Evolutionary conservation across 75 land plant genomes (phyloP), one percentile per base, ranked within the genome.

Genomic region (Isoetes taiwanensis): DNA sequence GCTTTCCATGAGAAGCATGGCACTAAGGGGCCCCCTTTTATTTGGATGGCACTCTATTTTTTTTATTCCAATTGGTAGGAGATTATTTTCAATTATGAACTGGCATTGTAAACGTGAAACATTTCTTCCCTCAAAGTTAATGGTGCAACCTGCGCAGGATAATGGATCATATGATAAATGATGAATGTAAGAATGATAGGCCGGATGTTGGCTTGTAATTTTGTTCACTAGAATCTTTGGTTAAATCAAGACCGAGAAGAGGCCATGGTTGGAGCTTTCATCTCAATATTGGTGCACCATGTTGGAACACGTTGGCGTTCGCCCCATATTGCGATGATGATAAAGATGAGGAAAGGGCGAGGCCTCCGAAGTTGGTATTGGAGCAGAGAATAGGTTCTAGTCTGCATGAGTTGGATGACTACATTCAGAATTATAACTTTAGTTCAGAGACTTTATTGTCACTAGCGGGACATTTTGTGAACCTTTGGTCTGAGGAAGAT

Each of bases 221-320:
- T 73, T 65, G 43, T 52, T 73, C 39, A 33, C 61, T 2, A 62
- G 73, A 43, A 62, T 73, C 73, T 56, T 73, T 19, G 43, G 59
- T 37, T 62, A 70, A 56, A 57, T 52, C 21, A 60, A 53, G 21
- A 57, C 76, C 1, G n/a, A 27, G 54, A 63, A 70, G 32, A 34
- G 74, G 30, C 76, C 76, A 2, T 73, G 74, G 76, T 52, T 73
- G 53, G 74, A 73, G 54, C 66, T 73, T 5, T 73, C 76, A 0
- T 73, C 76, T 29, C 76, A 73, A n/a, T 73, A 73, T 11, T 73
- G 76, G 76, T 73, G 76, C 40, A 53, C 62, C 34, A 34, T 73
- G 33, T 40, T 73, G 38, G 76, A 73, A 28, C 66, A 70, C 21
- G 48, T 39, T 4, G 67, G 63, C 25, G 2, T 1, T 59, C 40